Evolutionary conservation across 768 basidiomycete genomes (phyloP), one percentile per base, ranked within the genome.

Genomic region (Tulasnella sp.): DNA sequence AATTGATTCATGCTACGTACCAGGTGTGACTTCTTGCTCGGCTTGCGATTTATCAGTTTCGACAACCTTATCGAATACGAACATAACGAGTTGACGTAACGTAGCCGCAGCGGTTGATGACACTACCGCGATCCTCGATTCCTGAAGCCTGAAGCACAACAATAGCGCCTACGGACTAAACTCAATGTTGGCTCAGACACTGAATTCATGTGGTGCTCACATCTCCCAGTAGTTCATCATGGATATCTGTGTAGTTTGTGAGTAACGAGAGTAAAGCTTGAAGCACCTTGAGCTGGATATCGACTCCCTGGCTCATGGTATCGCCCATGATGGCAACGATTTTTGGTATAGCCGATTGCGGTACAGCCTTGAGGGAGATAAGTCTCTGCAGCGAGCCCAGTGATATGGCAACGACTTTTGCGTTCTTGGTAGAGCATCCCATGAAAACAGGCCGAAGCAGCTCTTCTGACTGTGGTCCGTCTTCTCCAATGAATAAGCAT

Each of bases 81-180:
- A 87, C 92, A 99, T 96, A 39, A 98, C 88, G 1, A 96, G 73
- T 62, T 98, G 93, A 2, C 92, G 81, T 3, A 96, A 74, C 0
- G 92, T 96, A 0, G 95, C 95, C 2, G 92, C 92, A 1, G 93
- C 93, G 3, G 95, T 98, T 0, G 89, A 92, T 2, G 91, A 93
- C 5, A 99, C 93, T 22, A 98, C 93, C 0, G 90, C 85, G 20
- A 92, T 95, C 56, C 87, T 80, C 0, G 89, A 92, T 53, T 96
- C 95, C 65, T 96, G 91, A 22, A 96, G 69, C 63, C 81, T 89
- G 74, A 98, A 98, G 61, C 91, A 96, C 6, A 96, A 67, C n/a
- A 93, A 67, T 0, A 98, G 70, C 0, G 88, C 88, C 88, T 93
- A 58, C 7, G 35, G 37, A 5, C 29, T 3, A 41, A n/a, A 49